A percentile compares a stretch with the other conserved stretches of the same genome.
Conservation (phyloP, 345 rosid species). For the Euclidium syriacum region DNA sequence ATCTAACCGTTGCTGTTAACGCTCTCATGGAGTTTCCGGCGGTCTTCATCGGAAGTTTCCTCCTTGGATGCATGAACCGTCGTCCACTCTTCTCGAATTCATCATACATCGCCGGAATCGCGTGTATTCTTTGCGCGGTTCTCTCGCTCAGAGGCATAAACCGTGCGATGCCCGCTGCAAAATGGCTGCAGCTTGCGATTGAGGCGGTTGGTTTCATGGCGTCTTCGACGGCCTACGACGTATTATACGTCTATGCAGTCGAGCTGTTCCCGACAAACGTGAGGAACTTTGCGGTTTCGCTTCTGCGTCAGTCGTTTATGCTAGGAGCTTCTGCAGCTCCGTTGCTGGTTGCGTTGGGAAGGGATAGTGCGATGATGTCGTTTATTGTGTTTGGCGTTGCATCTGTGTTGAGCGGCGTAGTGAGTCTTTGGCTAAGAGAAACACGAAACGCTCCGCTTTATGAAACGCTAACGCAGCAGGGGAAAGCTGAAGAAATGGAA, state of each 20-base stretch:
- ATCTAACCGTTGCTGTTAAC: constrained; percentile 51
- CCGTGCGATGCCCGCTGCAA: constrained; percentile 10
- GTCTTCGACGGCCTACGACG: constrained; percentile 52
- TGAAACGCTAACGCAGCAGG: constrained; percentile 54
- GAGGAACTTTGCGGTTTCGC: constrained; percentile 64
- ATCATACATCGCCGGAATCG: constrained; percentile 43
- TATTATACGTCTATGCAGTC: constrained; percentile 49
- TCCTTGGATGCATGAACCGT: constrained; percentile 46
- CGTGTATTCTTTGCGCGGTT: constrained; percentile 49
- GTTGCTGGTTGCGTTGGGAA: constrained; percentile 52
- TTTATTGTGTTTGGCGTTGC: constrained; percentile 49
- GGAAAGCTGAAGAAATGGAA: constrained; percentile 37
- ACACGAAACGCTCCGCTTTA: constrained; percentile 59
- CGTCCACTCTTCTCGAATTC: constrained; percentile 49
- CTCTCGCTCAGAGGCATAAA: constrained; percentile 31
- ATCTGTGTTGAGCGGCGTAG: constrained; percentile 47
- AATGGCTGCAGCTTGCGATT: constrained; percentile 48
- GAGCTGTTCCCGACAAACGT: constrained; percentile 77
- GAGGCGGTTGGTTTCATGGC: constrained; percentile 72
- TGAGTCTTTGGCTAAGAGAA: constrained; percentile 58
- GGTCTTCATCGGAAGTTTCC: constrained; percentile 43
- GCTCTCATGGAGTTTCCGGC: constrained; percentile 79
- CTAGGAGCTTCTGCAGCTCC: constrained; percentile 78
- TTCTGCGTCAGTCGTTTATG: constrained; percentile 54
- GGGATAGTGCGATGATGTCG: constrained; percentile 46